Conservation (phyloP, 306 rosid genomes). For the Acmispon strigosus region DNA sequence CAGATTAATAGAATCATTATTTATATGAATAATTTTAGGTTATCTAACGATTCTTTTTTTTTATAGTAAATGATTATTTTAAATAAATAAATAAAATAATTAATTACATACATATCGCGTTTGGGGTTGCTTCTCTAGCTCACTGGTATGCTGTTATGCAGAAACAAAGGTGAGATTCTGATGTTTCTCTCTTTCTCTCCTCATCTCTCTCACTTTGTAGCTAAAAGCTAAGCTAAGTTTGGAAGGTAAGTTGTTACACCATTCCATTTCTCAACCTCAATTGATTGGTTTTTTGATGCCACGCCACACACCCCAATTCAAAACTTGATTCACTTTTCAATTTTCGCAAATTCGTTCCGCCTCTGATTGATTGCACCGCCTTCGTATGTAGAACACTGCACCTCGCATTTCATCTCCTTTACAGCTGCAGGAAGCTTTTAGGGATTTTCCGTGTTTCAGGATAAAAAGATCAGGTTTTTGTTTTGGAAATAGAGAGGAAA, state of each 20-base stretch:
- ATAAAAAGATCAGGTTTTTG: neutral
- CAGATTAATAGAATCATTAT: too few species aligned
- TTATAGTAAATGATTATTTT: too few species aligned
- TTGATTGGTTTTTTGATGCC: neutral
- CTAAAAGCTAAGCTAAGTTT: neutral
- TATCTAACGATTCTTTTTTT: too few species aligned
- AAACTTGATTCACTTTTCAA: neutral
- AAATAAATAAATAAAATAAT: too few species aligned
- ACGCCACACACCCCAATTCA: neutral
- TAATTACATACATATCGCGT: too few species aligned
- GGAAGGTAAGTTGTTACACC: too few species aligned
- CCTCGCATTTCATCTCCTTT: neutral
- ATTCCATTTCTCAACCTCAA: neutral
- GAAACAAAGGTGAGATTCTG: neutral
- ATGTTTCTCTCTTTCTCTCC: neutral
- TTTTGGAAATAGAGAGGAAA: neutral
- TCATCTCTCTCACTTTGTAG: neutral
- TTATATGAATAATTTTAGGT: too few species aligned
- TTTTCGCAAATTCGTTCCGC: neutral
- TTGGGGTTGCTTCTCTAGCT: too few species aligned
- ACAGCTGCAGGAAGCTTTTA: neutral
- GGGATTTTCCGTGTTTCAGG: neutral
- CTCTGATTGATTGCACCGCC: neutral
- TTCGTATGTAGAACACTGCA: neutral
- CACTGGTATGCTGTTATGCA: too few species aligned